A percentile compares a stretch with the other conserved stretches of the same genome.
These are phyloP conservation scores for Viola pubescens DNA, from an alignment of 441 rosid genomes.

Conservation along the genomic window DNA sequence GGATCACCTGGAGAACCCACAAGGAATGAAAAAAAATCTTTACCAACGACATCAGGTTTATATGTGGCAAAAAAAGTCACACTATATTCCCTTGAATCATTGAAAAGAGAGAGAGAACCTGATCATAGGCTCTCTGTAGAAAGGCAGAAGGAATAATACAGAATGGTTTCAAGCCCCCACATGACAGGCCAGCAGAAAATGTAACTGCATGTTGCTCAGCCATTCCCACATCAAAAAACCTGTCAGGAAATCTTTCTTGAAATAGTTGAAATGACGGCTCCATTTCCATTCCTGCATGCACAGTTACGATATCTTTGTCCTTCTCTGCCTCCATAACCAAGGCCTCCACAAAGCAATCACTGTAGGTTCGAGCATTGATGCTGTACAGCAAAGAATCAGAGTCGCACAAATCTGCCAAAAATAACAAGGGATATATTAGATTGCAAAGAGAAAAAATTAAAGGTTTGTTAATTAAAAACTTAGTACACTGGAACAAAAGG, in stretches of 20 bases:
- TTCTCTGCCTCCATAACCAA: conserved; percentile 67
- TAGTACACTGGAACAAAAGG: not conserved
- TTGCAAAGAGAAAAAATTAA: not conserved
- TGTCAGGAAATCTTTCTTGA: conserved; percentile 66
- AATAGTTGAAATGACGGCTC: conserved; percentile 56
- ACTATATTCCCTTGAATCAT: not conserved
- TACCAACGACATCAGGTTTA: conserved; percentile 7
- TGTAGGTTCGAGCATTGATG: conserved; percentile 47
- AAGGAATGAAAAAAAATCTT: not conserved
- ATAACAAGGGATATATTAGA: conserved; percentile 3
- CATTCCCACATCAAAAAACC: conserved; percentile 80
- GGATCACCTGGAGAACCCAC: conserved; percentile 49
- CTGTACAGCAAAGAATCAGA: conserved; percentile 17
- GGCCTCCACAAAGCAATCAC: conserved; percentile 77
- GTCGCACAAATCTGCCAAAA: conserved; percentile 28
- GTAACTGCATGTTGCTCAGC: conserved; percentile 96
- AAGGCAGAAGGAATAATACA: conserved; percentile 81
- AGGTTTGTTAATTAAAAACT: not conserved
- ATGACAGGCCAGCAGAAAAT: conserved; percentile 84
- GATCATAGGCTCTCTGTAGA: conserved; percentile 91
- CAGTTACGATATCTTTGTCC: conserved; percentile 72
- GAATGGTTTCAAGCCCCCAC: conserved; percentile 94
- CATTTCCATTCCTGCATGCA: conserved; percentile 81
- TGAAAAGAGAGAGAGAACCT: conserved; percentile 41
- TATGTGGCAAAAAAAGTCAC: not conserved